Evolutionary conservation across 2,329 filamentous ascomycete species (phyloP).

Genomic region (Ophiostoma triangulosporum): DNA sequence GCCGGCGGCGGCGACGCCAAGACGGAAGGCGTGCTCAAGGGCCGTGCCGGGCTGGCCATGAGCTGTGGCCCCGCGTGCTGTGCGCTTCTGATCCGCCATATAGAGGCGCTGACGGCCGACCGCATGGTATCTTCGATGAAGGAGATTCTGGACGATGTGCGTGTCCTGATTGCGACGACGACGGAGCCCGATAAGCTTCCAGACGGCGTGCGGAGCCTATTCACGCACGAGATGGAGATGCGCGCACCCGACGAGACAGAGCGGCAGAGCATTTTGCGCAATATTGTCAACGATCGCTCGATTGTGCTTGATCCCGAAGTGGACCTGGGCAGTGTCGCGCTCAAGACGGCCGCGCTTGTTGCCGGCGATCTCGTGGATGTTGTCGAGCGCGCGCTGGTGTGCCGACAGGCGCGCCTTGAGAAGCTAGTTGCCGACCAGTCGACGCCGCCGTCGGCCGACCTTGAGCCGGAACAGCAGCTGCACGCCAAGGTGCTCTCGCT

Average conservation of each 20-base stretch:
- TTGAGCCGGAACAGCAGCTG: conserved; percentile 4
- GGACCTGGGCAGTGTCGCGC: conserved; percentile 69
- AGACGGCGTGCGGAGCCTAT: conserved; percentile 76
- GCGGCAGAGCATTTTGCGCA: conserved; percentile 71
- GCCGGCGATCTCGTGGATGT: conserved; percentile 91
- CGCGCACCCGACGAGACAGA: conserved; percentile 83
- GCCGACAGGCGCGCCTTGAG: conserved; percentile 63
- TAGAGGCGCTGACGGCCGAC: conserved; percentile 84
- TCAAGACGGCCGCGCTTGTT: conserved; percentile 92
- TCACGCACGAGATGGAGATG: conserved; percentile 94
- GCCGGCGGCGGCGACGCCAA: conserved; percentile 83
- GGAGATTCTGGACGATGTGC: conserved; percentile 63
- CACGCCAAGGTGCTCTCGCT: conserved; percentile 40
- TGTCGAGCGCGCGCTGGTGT: conserved; percentile 74
- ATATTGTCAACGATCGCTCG: conserved; percentile 62
- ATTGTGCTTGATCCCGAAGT: conserved; percentile 71
- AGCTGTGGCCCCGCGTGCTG: conserved; percentile 77
- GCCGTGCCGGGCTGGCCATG: conserved; percentile 75
- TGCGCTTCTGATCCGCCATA: conserved; percentile 71
- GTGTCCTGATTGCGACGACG: conserved; percentile 84
- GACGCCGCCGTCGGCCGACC: background rate
- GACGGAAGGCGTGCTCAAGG: conserved; percentile 80
- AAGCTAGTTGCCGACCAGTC: conserved; percentile 38
- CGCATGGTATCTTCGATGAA: conserved; percentile 76
- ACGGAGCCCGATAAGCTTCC: conserved; percentile 92